These are phyloP conservation scores for Micractinium sp. DNA, from an alignment of 139 green algal species.

Conservation along the genomic window DNA sequence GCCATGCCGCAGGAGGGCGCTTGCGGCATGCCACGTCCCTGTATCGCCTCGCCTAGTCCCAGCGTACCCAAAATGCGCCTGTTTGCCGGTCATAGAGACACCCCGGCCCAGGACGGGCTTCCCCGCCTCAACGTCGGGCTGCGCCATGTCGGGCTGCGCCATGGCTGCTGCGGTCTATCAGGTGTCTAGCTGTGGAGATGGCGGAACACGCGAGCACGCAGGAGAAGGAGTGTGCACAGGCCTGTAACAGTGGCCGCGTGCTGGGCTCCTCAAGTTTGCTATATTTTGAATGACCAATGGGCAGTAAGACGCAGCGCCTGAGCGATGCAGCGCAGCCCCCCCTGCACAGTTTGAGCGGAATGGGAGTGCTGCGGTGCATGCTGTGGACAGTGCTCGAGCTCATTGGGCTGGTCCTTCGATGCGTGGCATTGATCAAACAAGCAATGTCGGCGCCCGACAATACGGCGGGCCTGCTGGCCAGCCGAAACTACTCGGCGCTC, in stretches of 20 bases:
- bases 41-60: no score
- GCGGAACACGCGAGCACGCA: no score
- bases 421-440: neutral
- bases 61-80: conserved; percentile 20
- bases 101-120: neutral
- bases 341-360: neutral
- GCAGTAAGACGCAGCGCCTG: neutral
- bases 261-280: no score
- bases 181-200: no score
- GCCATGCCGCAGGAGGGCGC: no score
- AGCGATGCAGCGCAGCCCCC: neutral
- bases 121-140: neutral
- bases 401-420: no score
- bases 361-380: neutral
- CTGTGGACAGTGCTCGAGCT: neutral
- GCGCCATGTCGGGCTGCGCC: no score
- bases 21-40: no score
- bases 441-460: neutral
- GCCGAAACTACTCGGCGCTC: neutral
- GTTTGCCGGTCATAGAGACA: neutral
- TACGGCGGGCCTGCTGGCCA: neutral
- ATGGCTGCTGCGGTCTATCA: no score
- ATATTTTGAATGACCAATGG: neutral
- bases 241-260: no score
- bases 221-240: no score